These are phyloP conservation scores for Cytospora leucostoma DNA, from an alignment of 2,329 filamentous ascomycete species.

Conservation along the genomic window DNA sequence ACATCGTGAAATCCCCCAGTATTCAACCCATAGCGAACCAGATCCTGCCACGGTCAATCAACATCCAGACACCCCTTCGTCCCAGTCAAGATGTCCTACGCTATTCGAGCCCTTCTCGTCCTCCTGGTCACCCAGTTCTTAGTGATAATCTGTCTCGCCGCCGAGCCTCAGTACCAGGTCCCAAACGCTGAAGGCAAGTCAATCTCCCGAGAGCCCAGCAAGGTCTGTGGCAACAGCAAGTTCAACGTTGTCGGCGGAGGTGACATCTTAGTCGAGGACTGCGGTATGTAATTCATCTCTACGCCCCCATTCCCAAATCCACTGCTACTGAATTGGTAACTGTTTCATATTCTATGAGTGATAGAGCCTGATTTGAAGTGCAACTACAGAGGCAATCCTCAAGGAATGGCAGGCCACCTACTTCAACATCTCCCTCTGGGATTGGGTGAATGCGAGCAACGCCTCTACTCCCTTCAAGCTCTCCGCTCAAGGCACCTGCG, in stretches of 20 bases:
- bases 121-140: background rate
- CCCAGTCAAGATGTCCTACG: background rate
- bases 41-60: background rate
- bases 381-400: background rate
- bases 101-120: background rate
- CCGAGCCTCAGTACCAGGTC: background rate
- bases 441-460: background rate
- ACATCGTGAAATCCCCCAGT: background rate
- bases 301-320: background rate
- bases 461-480: background rate
- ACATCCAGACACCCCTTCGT: background rate
- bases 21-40: background rate
- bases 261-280: constrained; percentile 2
- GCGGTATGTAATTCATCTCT: background rate
- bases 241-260: background rate
- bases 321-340: background rate
- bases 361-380: background rate
- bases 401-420: background rate
- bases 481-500: constrained; percentile 4
- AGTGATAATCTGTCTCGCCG: background rate
- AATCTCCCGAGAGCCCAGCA: background rate
- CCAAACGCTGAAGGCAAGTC: background rate
- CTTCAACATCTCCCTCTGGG: constrained; percentile 8
- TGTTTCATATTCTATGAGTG: background rate
- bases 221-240: background rate